A percentile compares a stretch with the other conserved stretches of the same genome.
Evolutionary conservation across 2,329 filamentous ascomycete genomes (phyloP).

Genomic region (Cladophialophora bantiana): DNA sequence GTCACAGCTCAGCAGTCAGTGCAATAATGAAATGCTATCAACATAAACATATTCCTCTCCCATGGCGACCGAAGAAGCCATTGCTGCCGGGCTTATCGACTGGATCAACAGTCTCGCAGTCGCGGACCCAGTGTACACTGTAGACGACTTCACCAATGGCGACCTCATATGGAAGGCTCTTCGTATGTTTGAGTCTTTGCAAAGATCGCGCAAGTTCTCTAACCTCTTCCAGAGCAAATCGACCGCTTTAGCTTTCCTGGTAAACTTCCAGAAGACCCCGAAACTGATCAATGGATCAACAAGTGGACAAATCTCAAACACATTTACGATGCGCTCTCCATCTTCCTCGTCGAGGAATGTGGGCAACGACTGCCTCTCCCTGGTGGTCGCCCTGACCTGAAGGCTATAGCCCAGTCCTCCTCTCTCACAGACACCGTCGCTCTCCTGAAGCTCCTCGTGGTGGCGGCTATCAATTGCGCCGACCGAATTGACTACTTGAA

Average conservation of each 20-base stretch:
- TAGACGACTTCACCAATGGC: slow-evolving; percentile 53
- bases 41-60: slow-evolving; percentile 25
- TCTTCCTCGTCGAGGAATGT: slow-evolving; percentile 55
- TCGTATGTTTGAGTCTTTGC: slow-evolving; percentile 31
- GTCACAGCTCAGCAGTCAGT: slow-evolving; percentile 9
- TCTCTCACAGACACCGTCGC: slow-evolving; percentile 56
- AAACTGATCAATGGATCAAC: slow-evolving; percentile 55
- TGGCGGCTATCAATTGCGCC: slow-evolving; percentile 67
- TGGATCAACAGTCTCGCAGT: slow-evolving; percentile 48
- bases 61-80: slow-evolving; percentile 55
- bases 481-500: slow-evolving; percentile 63
- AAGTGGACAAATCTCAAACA: slow-evolving; percentile 59
- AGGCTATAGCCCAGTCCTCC: slow-evolving; percentile 54
- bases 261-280: slow-evolving; percentile 53
- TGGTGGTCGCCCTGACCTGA: slow-evolving; percentile 54
- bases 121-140: slow-evolving; percentile 37
- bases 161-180: slow-evolving; percentile 56
- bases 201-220: slow-evolving; percentile 15
- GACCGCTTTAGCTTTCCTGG: slow-evolving; percentile 57
- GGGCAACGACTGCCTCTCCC: slow-evolving; percentile 52
- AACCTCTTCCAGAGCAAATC: slow-evolving; percentile 51
- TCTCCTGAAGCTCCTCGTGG: slow-evolving; percentile 68
- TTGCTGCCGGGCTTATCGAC: slow-evolving; percentile 55
- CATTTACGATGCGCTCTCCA: slow-evolving; percentile 54
- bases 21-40: slow-evolving; percentile 29